Evolutionary conservation across 1,139 yeast species (phyloP), one percentile per base, ranked within the genome.

Genomic region (Oligophagozyma castellii): DNA sequence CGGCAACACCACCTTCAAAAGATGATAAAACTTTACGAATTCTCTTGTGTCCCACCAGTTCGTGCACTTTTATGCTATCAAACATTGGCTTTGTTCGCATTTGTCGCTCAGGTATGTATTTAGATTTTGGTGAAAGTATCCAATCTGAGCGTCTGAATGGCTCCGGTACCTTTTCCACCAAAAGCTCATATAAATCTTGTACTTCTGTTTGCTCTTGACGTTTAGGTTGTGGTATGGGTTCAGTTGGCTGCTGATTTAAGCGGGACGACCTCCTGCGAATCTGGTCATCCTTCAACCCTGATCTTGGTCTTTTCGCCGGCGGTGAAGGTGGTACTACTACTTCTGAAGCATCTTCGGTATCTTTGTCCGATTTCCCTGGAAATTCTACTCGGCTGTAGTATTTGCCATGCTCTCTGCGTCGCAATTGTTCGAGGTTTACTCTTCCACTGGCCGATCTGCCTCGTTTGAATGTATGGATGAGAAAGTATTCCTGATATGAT

Each of bases 81-180:
- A 40, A 44, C 5, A 38, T 38, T 12, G 49, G 50, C 29, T 48
- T 51, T 4, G 54, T 46, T 6, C 46, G 46, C 28, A 45, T 38
- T 26, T 47, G 51, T 32, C 50, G 51, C 26, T 51, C 56, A 6
- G 54, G 52, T 3, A 47, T 40, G 27, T 45, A 51, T 19, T 48
- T 39, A 12, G 37, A 29, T 30, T 40, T 44, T 7, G 52, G 46
- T 6, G 53, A 53, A 22, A 53, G 32, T 4, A 53, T 33, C 48
- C 53, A 47, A 33, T 53, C 56, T 5, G 57, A 53, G 24, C 57
- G 40, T 35, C 57, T 40, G 11, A 36, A 38, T 6, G 57, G 56
- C 5, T 36, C 38, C 13, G 28, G 29, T 4, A 43, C 34, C 30
- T 53, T 53, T 2, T 47, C 41, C 2, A 53, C 51, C 14, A 51